A percentile compares a stretch with the other conserved stretches of the same genome.
phyloP scores from a whole-genome alignment of 2,329 filamentous ascomycete species.

The Triangularia verruculosa region DNA sequence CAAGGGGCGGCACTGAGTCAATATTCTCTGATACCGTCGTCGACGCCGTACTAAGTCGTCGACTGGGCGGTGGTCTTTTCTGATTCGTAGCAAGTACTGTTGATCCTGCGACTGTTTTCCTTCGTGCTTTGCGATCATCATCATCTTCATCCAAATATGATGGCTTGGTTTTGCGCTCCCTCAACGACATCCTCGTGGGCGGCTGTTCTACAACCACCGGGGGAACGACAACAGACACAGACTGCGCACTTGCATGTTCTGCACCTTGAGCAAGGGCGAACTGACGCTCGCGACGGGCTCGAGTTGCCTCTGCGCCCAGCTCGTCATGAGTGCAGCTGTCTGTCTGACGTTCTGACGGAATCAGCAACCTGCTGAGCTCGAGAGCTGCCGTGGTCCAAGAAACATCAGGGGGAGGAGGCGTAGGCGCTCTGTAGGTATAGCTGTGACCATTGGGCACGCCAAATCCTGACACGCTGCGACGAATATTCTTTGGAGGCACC shows the following conservation, averaged over 20 bases:
- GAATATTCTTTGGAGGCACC: conserved; percentile 54
- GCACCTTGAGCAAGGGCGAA: conserved; percentile 39
- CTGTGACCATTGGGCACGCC: conserved; percentile 37
- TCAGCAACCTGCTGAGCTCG: conserved; percentile 77
- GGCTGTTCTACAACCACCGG: conserved; percentile 33
- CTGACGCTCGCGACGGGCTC: conserved; percentile 63
- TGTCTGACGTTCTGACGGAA: conserved; percentile 72
- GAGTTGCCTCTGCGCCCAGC: conserved; percentile 65
- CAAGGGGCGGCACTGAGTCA: conserved; percentile 24
- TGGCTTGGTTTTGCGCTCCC: conserved; percentile 63
- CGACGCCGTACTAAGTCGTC: conserved; percentile 51
- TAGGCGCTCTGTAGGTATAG: conserved; percentile 43
- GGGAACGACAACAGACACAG: conserved; percentile 6
- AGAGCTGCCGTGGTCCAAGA: conserved; percentile 81
- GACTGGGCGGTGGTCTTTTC: conserved; percentile 34
- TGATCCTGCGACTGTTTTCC: conserved; percentile 60
- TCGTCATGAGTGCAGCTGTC: conserved; percentile 76
- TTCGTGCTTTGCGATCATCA: conserved; percentile 45
- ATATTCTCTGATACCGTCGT: conserved; percentile 32
- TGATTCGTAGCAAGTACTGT: conserved; percentile 45
- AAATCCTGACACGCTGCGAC: conserved; percentile 60
- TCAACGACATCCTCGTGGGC: conserved; percentile 67
- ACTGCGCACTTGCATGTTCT: background rate
- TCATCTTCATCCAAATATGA: conserved; percentile 50
- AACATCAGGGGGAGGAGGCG: conserved; percentile 75